Evolutionary conservation across 441 rosid genomes (phyloP).

Genomic region (Raphanus hybrid): DNA sequence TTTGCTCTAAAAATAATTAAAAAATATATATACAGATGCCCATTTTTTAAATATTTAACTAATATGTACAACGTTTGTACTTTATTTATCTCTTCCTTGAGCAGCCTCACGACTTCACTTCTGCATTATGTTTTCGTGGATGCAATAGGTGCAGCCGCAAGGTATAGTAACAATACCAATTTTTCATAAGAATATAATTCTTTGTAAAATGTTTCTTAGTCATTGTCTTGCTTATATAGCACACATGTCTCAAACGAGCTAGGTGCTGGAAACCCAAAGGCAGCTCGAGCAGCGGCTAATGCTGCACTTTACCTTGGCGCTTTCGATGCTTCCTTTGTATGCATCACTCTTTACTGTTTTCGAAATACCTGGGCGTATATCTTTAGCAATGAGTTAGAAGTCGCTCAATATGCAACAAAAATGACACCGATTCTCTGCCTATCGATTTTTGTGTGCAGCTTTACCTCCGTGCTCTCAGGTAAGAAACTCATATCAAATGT

Average conservation of each 20-base stretch:
- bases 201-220: background rate
- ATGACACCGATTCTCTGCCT: conserved; percentile 53
- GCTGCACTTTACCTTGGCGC: conserved; percentile 41
- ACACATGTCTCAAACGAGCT: conserved; percentile 64
- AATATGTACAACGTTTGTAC: background rate
- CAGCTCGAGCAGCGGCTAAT: conserved; percentile 49
- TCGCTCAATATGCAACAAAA: conserved; percentile 45
- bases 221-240: conserved; percentile 42
- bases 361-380: conserved; percentile 52
- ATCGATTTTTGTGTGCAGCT: conserved; percentile 50
- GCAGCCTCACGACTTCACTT: conserved; percentile 53
- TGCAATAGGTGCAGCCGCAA: conserved; percentile 65
- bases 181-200: background rate
- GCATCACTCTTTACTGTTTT: conserved; percentile 46
- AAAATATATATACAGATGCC: background rate
- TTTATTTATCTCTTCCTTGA: background rate
- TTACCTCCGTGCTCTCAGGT: conserved; percentile 59
- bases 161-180: conserved; percentile 41
- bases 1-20: no score
- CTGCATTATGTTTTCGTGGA: conserved; percentile 50
- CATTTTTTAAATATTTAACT: background rate
- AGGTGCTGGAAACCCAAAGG: conserved; percentile 58
- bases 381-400: conserved; percentile 50
- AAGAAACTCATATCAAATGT: background rate
- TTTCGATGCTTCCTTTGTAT: conserved; percentile 44